These are phyloP conservation scores for Leptosphaerulina australis DNA, from an alignment of 2,329 filamentous ascomycete genomes.

Conservation along the genomic window DNA sequence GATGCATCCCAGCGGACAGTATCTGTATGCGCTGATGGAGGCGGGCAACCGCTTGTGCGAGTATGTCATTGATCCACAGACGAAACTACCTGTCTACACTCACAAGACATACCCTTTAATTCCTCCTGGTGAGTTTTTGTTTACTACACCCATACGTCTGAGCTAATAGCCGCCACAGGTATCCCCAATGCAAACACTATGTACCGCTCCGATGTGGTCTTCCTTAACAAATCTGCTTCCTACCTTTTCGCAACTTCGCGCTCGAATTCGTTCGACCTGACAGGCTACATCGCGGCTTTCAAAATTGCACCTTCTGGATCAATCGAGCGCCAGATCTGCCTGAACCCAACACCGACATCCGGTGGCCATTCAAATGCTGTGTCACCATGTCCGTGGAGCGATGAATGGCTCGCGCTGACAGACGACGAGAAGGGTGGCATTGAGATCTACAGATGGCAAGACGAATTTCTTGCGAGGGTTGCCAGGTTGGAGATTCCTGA, in stretches of 20 bases:
- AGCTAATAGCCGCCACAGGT: slow-evolving; percentile 25
- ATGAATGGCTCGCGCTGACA: slow-evolving; percentile 88
- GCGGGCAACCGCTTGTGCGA: slow-evolving; percentile 83
- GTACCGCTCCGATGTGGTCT: slow-evolving; percentile 87
- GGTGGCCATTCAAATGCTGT: slow-evolving; percentile 89
- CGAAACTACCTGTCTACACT: slow-evolving; percentile 79
- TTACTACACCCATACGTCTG: neutral
- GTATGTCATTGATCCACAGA: slow-evolving; percentile 76
- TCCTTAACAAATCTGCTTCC: slow-evolving; percentile 68
- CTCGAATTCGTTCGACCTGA: slow-evolving; percentile 74
- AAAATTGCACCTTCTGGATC: slow-evolving; percentile 70
- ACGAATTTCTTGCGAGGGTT: slow-evolving; percentile 79
- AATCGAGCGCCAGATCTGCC: slow-evolving; percentile 77
- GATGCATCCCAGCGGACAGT: slow-evolving; percentile 76
- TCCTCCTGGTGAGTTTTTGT: slow-evolving; percentile 63
- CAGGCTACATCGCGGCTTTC: slow-evolving; percentile 84
- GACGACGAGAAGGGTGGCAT: slow-evolving; percentile 88
- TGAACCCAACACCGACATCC: slow-evolving; percentile 84
- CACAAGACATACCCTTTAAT: slow-evolving; percentile 78
- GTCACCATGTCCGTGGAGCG: slow-evolving; percentile 79
- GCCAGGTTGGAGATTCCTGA: slow-evolving; percentile 78
- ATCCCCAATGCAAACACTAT: slow-evolving; percentile 61
- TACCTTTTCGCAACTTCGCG: slow-evolving; percentile 88
- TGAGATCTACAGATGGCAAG: slow-evolving; percentile 85
- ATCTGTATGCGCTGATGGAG: slow-evolving; percentile 88